phyloP scores from a whole-genome alignment of 2,329 filamentous ascomycete genomes.

The Lachnellula subtilissima region DNA sequence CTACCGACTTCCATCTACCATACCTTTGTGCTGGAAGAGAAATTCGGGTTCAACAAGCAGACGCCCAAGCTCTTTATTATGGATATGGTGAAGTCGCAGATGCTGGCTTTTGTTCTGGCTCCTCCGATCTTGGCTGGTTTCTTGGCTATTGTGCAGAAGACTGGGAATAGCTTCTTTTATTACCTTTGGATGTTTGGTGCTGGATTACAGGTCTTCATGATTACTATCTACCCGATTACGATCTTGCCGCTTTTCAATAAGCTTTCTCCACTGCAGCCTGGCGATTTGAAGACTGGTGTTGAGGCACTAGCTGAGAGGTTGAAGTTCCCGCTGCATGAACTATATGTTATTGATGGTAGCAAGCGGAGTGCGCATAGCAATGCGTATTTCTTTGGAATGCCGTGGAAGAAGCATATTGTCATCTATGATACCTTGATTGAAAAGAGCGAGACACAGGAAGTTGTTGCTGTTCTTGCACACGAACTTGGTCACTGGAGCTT shows the following conservation, averaged over 20 bases:
- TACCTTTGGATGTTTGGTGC: conserved; percentile 95
- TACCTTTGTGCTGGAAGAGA: conserved; percentile 93
- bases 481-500: conserved; percentile 97
- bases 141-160: conserved; percentile 89
- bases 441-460: conserved; percentile 87
- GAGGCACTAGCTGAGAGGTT: conserved; percentile 78
- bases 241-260: conserved; percentile 98
- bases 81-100: conserved; percentile 87
- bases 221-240: conserved; percentile 90
- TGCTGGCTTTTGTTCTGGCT: conserved; percentile 72
- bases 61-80: conserved; percentile 81
- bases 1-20: conserved; percentile 84
- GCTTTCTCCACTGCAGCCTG: conserved; percentile 83
- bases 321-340: conserved; percentile 85
- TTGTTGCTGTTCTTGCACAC: conserved; percentile 90
- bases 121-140: conserved; percentile 88
- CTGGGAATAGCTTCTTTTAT: conserved; percentile 93
- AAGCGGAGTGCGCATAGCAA: conserved; percentile 87
- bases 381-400: conserved; percentile 93
- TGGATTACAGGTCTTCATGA: conserved; percentile 85
- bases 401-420: conserved; percentile 99
- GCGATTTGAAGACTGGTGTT: conserved; percentile 80
- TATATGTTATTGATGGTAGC: conserved; percentile 92
- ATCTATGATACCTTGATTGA: conserved; percentile 98
- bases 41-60: conserved; percentile 99